These are phyloP conservation scores for Xylariaceae sp. DNA, from an alignment of 2,329 filamentous ascomycete genomes.

Conservation along the genomic window DNA sequence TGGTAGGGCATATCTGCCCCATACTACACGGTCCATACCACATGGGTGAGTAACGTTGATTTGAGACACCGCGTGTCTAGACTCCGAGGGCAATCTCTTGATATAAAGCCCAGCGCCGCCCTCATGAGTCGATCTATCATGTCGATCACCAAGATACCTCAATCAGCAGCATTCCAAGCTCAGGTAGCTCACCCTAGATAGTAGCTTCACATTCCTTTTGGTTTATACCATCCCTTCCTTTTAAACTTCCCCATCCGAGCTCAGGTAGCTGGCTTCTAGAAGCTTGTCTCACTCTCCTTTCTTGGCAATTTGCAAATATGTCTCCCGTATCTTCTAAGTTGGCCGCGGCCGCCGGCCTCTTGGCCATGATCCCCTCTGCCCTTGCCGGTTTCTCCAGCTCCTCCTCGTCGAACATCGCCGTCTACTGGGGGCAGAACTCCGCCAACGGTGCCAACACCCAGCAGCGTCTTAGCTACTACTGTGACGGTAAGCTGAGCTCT, in stretches of 20 bases:
- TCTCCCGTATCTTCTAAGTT: conserved; percentile 19
- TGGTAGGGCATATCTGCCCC: conserved; percentile 20
- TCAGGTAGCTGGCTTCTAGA: conserved; percentile 22
- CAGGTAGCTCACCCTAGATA: conserved; percentile 8
- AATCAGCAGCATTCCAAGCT: conserved; percentile 12
- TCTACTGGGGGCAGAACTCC: conserved; percentile 72
- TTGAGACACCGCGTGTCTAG: conserved; percentile 10
- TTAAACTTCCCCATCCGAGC: conserved; percentile 10
- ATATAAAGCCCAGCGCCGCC: conserved; percentile 11
- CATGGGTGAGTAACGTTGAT: conserved; percentile 26
- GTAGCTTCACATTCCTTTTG: conserved; percentile 1
- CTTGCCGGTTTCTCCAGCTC: conserved; percentile 42
- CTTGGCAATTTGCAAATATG: conserved; percentile 24
- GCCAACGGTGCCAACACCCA: conserved; percentile 47
- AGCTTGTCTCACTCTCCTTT: conserved; percentile 17
- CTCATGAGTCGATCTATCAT: conserved; percentile 4
- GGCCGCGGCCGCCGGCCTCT: conserved; percentile 25
- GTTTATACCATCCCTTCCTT: conserved; percentile 12
- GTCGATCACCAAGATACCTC: neutral
- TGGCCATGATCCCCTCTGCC: conserved; percentile 26
- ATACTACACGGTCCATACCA: too few relatives aligned
- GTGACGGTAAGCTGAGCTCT: conserved; percentile 44
- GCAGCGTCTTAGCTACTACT: conserved; percentile 55
- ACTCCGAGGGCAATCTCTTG: neutral
- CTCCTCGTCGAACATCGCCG: conserved; percentile 52